phyloP scores from a whole-genome alignment of 306 rosid genomes.

The Ammopiptanthus mongolicus region DNA sequence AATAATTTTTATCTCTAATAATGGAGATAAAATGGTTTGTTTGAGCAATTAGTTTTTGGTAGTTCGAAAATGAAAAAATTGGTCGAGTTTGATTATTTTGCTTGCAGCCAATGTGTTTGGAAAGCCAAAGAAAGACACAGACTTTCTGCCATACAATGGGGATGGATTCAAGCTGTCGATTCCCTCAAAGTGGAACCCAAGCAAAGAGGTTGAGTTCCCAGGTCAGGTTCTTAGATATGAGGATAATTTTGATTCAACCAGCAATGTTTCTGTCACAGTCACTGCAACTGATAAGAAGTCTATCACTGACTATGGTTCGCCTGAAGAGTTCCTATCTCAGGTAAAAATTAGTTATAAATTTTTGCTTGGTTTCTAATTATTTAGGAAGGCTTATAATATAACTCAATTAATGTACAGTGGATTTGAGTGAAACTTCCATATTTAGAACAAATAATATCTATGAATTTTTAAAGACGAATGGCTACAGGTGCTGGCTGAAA shows the following conservation, averaged over 20 bases:
- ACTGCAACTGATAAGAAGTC: conserved; percentile 79
- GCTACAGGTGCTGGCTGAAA: conserved; percentile 2
- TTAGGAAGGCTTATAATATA: not conserved
- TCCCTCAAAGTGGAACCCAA: conserved; percentile 94
- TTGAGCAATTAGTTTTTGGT: not conserved
- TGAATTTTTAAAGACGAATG: not conserved
- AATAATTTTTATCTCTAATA: not conserved
- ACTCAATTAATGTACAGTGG: not conserved
- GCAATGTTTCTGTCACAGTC: conserved; percentile 57
- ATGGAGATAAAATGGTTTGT: not conserved
- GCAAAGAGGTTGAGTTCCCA: conserved; percentile 82
- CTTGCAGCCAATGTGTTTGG: conserved; percentile 93
- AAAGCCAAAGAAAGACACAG: conserved; percentile 87
- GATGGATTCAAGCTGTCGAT: conserved; percentile 74
- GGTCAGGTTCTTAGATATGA: conserved; percentile 91
- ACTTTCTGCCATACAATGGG: conserved; percentile 69
- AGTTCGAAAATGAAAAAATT: not conserved
- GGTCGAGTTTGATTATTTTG: conserved; percentile 9
- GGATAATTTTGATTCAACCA: conserved; percentile 79
- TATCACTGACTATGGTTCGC: conserved; percentile 80
- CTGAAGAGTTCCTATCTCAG: conserved; percentile 67
- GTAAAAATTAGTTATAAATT: conserved; percentile 26
- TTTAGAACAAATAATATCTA: not conserved
- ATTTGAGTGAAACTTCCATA: not conserved
- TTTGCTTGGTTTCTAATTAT: not conserved